These are phyloP conservation scores for Chlorokybus atmophyticus DNA, from an alignment of 139 green algal genomes.

Conservation along the genomic window DNA sequence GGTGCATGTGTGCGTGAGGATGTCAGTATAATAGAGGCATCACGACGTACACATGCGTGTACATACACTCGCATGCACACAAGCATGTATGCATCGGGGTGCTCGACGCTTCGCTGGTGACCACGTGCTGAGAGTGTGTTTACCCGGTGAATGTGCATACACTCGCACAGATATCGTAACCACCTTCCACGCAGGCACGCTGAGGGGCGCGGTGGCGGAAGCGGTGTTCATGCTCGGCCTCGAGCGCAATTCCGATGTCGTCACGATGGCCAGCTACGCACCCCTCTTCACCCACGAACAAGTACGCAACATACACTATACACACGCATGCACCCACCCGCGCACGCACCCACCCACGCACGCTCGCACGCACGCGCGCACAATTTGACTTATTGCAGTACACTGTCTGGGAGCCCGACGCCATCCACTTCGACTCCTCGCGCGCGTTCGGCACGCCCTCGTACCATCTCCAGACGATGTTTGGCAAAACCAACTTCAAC, in stretches of 20 bases:
- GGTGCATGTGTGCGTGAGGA: too few relatives aligned
- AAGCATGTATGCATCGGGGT: too few relatives aligned
- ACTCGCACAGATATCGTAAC: too few relatives aligned
- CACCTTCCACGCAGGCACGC: too few relatives aligned
- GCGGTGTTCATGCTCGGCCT: slow-evolving; percentile 56
- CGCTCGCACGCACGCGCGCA: too few relatives aligned
- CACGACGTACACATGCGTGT: too few relatives aligned
- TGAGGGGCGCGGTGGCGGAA: slow-evolving; percentile 42
- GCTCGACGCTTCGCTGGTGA: too few relatives aligned
- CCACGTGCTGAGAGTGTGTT: too few relatives aligned
- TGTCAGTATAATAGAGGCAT: too few relatives aligned
- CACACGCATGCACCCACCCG: neutral
- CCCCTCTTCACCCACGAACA: slow-evolving; percentile 46
- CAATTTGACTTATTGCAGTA: neutral
- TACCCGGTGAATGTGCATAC: too few relatives aligned
- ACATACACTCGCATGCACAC: too few relatives aligned
- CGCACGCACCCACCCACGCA: neutral
- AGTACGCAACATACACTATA: slow-evolving; percentile 12
- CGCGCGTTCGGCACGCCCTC: slow-evolving; percentile 17
- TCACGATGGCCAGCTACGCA: slow-evolving; percentile 48
- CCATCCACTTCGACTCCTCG: slow-evolving; percentile 15
- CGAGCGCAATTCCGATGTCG: slow-evolving; percentile 42
- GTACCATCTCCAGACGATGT: slow-evolving; percentile 20
- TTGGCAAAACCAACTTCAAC: too few relatives aligned
- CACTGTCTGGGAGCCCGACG: slow-evolving; percentile 18